Evolutionary conservation across 345 rosid genomes (phyloP), one percentile per base, ranked within the genome.

Genomic region (Carallia brachiata): DNA sequence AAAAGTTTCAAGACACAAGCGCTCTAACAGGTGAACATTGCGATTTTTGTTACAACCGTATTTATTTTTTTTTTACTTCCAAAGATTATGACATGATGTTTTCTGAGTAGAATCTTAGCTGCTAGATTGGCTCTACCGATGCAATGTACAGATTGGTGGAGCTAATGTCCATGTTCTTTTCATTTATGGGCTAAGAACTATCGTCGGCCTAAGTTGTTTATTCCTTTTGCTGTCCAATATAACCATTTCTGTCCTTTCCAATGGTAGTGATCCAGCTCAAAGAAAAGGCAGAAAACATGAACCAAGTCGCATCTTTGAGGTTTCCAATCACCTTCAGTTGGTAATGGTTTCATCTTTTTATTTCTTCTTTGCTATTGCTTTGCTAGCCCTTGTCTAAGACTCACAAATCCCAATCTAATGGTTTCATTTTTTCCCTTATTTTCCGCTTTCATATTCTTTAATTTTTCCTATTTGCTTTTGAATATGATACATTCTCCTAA

Each of bases 1-100:
- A n/a, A n/a, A n/a, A n/a, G n/a, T 78, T 81, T 75, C 88, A 36
- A 75, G 56, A 63, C 96, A 88, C 65, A 75, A 73, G 74, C 87
- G 88, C 64, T 86, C 85, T 47, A 72, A 69, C 64, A 88, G 88
- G 96, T 86, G 60, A 56, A 15, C n/a, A 27, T 56, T 44, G 0
- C 52, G 0, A 66, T 60, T 36, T 73, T 37, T 59, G 5, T 27
- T 12, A 18, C 36, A 19, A 8, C 28, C 16, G 10, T 44, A n/a
- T n/a, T n/a, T n/a, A n/a, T n/a, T n/a, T n/a, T 44, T 12, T 44
- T 44, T 12, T 12, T 1, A 44, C 50, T 15, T 36, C 1, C 55
- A n/a, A 27, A 23, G 34, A 55, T 34, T 70, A 17, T 9, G 53
- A 16, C 28, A 4, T 36, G 50, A 53, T 36, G 70, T 60, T 40